phyloP scores from a whole-genome alignment of 768 basidiomycete species.

The Mycena pura region DNA sequence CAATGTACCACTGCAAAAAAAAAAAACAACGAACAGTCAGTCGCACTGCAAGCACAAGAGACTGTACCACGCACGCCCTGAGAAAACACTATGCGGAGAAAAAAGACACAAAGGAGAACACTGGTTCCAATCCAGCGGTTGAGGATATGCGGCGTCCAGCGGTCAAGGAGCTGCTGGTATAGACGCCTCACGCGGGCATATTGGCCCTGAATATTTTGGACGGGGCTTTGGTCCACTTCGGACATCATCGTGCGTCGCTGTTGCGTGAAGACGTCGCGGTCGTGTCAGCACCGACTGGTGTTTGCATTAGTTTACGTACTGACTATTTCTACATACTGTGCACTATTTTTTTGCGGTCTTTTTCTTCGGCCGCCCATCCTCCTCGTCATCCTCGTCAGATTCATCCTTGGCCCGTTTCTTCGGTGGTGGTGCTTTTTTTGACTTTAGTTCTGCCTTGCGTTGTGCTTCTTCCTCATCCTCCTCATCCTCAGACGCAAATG shows the following conservation, averaged over 20 bases:
- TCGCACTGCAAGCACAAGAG: not conserved
- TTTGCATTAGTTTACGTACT: not conserved
- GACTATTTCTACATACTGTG: not conserved
- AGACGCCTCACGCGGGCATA: constrained; percentile 68
- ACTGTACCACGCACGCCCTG: constrained; percentile 76
- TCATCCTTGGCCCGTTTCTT: constrained; percentile 35
- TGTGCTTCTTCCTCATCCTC: constrained; percentile 24
- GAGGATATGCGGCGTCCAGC: constrained; percentile 88
- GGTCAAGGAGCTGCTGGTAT: constrained; percentile 90
- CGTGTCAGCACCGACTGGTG: not conserved
- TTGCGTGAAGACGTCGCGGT: not conserved
- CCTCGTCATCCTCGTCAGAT: constrained; percentile 33
- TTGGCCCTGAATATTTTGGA: constrained; percentile 54
- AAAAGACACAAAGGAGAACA: constrained; percentile 75
- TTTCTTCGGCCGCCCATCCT: constrained; percentile 46
- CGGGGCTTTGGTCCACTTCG: constrained; percentile 51
- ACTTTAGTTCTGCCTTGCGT: constrained; percentile 18
- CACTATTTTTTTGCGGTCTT: constrained; percentile 26
- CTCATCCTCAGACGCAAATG: constrained; percentile 61
- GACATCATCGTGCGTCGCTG: constrained; percentile 51
- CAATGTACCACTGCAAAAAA: constrained; percentile 90
- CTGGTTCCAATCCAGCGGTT: constrained; percentile 87
- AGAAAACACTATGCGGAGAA: constrained; percentile 83
- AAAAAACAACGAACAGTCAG: constrained; percentile 16
- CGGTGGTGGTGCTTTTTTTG: constrained; percentile 15